Percentiles rank a stretch among this genome's conserved stretches.
These are phyloP conservation scores for Fulvia fulva DNA, from an alignment of 2,329 filamentous ascomycete species.

Conservation along the genomic window DNA sequence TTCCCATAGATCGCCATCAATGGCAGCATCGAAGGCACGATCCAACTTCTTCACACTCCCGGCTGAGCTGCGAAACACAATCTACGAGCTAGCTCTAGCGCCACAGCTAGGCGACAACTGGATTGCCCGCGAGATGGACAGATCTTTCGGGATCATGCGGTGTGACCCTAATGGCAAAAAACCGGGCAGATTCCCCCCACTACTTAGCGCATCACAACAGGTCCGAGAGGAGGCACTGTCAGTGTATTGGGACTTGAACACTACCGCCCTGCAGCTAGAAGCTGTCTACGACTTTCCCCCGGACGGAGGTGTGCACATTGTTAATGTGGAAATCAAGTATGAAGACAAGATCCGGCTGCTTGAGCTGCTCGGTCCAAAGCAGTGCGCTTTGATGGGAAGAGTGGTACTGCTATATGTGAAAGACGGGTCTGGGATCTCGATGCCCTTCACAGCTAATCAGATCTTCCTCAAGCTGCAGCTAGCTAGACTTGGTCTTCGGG, in stretches of 20 bases:
- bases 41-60: background rate
- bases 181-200: too few relatives aligned
- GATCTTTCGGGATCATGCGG: too few relatives aligned
- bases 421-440: too few relatives aligned
- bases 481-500: background rate
- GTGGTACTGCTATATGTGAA: too few relatives aligned
- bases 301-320: too few relatives aligned
- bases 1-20: background rate
- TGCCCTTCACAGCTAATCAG: background rate
- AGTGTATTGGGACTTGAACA: too few relatives aligned
- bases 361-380: background rate
- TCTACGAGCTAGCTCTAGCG: background rate
- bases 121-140: too few relatives aligned
- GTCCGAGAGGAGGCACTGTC: background rate
- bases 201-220: too few relatives aligned
- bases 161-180: too few relatives aligned
- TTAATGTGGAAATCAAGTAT: background rate
- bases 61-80: background rate
- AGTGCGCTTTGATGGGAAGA: background rate
- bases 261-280: too few relatives aligned
- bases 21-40: background rate
- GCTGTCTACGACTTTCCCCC: too few relatives aligned
- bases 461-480: background rate
- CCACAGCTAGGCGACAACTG: background rate
- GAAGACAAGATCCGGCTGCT: background rate